phyloP scores from a whole-genome alignment of 2,329 filamentous ascomycete genomes.

The Mycosphaerella sp. region DNA sequence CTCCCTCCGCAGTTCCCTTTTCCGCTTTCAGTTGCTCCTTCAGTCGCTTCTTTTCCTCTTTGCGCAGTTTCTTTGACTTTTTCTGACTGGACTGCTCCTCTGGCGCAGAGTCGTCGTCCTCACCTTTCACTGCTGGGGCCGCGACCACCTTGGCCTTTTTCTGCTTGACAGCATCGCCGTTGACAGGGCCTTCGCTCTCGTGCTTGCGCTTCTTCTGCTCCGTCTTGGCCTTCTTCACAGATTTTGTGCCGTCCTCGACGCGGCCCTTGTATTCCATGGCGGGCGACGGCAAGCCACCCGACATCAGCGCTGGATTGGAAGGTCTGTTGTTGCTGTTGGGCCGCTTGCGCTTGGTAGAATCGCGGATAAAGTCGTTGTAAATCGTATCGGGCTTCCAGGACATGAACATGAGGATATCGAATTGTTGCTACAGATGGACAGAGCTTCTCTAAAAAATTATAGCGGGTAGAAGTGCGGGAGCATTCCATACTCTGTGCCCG shows the following conservation, averaged over 20 bases:
- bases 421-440: not conserved
- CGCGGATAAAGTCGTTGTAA: constrained; percentile 26
- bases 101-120: constrained; percentile 15
- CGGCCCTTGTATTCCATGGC: constrained; percentile 22
- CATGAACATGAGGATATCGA: constrained; percentile 1
- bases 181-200: constrained; percentile 13
- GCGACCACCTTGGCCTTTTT: constrained; percentile 12
- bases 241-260: constrained; percentile 19
- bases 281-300: constrained; percentile 29
- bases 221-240: constrained; percentile 29
- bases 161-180: constrained; percentile 8
- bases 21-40: constrained; percentile 12
- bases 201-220: constrained; percentile 31
- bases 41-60: constrained; percentile 11
- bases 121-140: not conserved
- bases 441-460: too few species aligned
- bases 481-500: too few species aligned
- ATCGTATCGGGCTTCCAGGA: constrained; percentile 15
- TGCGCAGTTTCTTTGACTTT: constrained; percentile 24
- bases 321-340: constrained; percentile 18
- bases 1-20: not conserved
- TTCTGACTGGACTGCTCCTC: constrained; percentile 22
- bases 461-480: too few species aligned
- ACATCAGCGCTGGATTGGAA: constrained; percentile 30
- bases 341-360: constrained; percentile 24